Evolutionary conservation across 2,329 filamentous ascomycete genomes (phyloP).

Genomic region (Colletotrichum melonis): DNA sequence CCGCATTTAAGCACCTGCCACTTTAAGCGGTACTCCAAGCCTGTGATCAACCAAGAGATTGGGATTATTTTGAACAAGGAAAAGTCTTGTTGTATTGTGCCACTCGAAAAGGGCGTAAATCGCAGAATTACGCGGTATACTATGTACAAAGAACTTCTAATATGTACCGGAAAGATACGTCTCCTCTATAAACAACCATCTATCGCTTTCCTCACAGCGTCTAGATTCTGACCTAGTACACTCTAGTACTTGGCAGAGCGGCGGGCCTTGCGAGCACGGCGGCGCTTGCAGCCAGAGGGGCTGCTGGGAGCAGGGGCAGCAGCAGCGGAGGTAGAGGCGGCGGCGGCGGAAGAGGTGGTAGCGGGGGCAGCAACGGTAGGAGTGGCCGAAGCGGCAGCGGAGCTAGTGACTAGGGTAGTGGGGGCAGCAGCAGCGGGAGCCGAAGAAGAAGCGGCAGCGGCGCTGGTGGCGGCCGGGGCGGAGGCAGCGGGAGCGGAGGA

Average conservation of each 20-base stretch:
- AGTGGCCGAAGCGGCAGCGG: neutral
- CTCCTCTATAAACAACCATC: neutral
- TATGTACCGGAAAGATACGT: constrained; percentile 27
- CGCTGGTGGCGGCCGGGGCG: neutral
- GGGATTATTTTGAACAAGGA: neutral
- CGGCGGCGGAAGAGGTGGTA: neutral
- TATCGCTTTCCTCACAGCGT: neutral
- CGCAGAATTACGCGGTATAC: constrained; percentile 28
- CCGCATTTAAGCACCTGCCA: too few relatives aligned
- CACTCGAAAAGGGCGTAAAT: constrained; percentile 27
- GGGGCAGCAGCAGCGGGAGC: constrained; percentile 3
- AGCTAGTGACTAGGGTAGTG: constrained; percentile 7
- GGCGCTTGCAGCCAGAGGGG: constrained; percentile 24
- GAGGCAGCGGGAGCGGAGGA: neutral
- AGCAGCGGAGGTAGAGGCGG: constrained; percentile 15
- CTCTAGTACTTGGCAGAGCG: constrained; percentile 34
- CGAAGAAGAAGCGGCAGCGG: constrained; percentile 3
- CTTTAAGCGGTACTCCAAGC: too few relatives aligned
- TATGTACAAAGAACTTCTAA: constrained; percentile 34
- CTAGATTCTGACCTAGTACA: neutral
- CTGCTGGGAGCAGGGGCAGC: constrained; percentile 6
- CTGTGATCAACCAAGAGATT: too few relatives aligned
- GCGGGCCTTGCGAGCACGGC: constrained; percentile 35
- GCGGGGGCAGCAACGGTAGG: neutral
- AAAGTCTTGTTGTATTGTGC: constrained; percentile 21